A percentile compares a stretch with the other conserved stretches of the same genome.
These are phyloP conservation scores for Cyclocybe cylindracea DNA, from an alignment of 768 basidiomycete species.

Conservation along the genomic window DNA sequence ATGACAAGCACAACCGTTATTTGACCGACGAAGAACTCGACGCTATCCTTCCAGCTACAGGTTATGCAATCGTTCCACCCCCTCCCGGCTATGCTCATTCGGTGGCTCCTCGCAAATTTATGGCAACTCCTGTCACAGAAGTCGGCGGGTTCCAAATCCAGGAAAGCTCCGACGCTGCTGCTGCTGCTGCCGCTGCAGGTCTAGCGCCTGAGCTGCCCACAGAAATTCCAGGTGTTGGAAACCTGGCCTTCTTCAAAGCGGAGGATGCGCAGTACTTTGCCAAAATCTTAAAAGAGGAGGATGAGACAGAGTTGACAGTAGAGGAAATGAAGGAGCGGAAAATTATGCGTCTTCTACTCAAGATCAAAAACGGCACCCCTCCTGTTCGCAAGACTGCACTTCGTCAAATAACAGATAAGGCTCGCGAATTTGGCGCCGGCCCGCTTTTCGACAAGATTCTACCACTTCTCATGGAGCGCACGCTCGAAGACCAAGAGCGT, in stretches of 20 bases:
- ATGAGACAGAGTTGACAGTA: slow-evolving; percentile 88
- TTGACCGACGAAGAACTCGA: slow-evolving; percentile 96
- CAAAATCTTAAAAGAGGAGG: slow-evolving; percentile 93
- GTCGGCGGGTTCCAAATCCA: slow-evolving; percentile 95
- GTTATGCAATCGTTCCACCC: slow-evolving; percentile 91
- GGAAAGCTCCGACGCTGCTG: slow-evolving; percentile 89
- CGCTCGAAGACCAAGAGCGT: slow-evolving; percentile 97
- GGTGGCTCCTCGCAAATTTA: slow-evolving; percentile 60
- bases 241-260: slow-evolving; percentile 95
- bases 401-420: slow-evolving; percentile 98
- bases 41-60: slow-evolving; percentile 79
- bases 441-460: slow-evolving; percentile 99
- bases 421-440: slow-evolving; percentile 96
- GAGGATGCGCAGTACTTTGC: slow-evolving; percentile 99
- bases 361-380: slow-evolving; percentile 99
- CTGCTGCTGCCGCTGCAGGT: slow-evolving; percentile 86
- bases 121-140: slow-evolving; percentile 54
- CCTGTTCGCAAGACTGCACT: slow-evolving; percentile 98
- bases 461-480: slow-evolving; percentile 96
- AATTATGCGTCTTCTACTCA: slow-evolving; percentile 96
- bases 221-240: slow-evolving; percentile 97
- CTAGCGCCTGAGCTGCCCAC: slow-evolving; percentile 93
- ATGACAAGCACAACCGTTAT: slow-evolving; percentile 96
- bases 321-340: slow-evolving; percentile 99
- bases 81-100: slow-evolving; percentile 92